Percentiles rank a stretch among this genome's conserved stretches.
These are phyloP conservation scores for Viola odorata DNA, from an alignment of 345 rosid genomes.

Conservation along the genomic window DNA sequence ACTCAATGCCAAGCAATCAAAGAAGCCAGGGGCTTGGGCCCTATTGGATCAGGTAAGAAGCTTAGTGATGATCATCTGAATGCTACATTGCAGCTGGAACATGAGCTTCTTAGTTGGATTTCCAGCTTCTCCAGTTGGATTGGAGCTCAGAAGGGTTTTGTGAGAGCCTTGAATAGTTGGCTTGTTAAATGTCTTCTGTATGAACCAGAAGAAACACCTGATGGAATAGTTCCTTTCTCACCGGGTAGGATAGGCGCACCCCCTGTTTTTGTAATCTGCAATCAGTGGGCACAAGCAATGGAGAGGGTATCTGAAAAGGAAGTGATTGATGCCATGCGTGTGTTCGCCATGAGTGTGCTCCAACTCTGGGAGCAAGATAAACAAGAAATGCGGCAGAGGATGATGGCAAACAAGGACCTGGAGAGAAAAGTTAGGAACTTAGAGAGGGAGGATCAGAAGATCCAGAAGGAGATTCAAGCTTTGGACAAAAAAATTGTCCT, in stretches of 20 bases:
- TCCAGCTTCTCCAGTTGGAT: conserved; percentile 71
- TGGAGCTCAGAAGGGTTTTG: conserved; percentile 67
- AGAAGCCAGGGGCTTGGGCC: conserved; percentile 62
- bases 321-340: conserved; percentile 69
- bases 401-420: conserved; percentile 53
- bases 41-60: conserved; percentile 55
- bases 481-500: conserved; percentile 68
- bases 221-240: conserved; percentile 82
- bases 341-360: conserved; percentile 54
- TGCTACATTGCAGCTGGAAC: conserved; percentile 66
- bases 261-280: conserved; percentile 78
- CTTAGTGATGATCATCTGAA: conserved; percentile 58
- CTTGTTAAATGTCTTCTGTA: conserved; percentile 71
- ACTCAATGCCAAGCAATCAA: conserved; percentile 66
- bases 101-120: conserved; percentile 72
- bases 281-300: conserved; percentile 90
- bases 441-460: conserved; percentile 77
- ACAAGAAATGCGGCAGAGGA: conserved; percentile 39
- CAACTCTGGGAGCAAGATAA: conserved; percentile 83
- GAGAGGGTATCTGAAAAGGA: conserved; percentile 77
- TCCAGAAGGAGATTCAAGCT: conserved; percentile 87
- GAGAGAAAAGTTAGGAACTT: conserved; percentile 55
- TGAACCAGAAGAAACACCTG: conserved; percentile 88
- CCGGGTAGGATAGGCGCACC: conserved; percentile 98
- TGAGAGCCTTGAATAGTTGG: conserved; percentile 77